Evolutionary conservation across 2,329 filamentous ascomycete genomes (phyloP), one percentile per base, ranked within the genome.

Genomic region (Plectosphaerella sp.): DNA sequence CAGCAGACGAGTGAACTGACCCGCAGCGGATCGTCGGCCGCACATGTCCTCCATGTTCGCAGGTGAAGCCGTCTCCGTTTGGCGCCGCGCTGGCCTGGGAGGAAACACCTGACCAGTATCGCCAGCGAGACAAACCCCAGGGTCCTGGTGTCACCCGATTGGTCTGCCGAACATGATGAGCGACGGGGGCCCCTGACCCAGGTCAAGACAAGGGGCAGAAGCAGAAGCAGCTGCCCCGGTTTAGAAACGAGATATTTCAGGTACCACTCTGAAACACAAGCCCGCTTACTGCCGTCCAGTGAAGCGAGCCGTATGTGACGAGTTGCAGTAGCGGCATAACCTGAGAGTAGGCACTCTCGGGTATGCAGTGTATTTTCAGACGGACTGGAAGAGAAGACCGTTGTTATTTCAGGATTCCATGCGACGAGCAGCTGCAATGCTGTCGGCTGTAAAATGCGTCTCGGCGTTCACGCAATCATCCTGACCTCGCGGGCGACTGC

Each of bases 401-500:
- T 33, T 28, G 45, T 24, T 47, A 20, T 47, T 47, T 35, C 33
- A 18, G 24, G 28, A 33, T 33, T 3, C 11, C 8, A 10, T 33
- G 28, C 11, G 28, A 33, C 28, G 28, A 33, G 28, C 28, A 33
- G 11, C 28, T 33, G 28, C 8, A 7, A 33, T 33, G 8, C 8
- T 33, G 28, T 33, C 11, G 28, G 11, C 28, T 33, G 22, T 33
- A 12, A 7, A 33, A 9, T 33, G 28, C 8, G 28, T 33, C 28
- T 33, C 8, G 11, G 28, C 28, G 28, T 33, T 67, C 59, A 74
- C 52, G 67, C 68, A 57, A 73, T 62, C 47, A 73, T 67, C 54
- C 70, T 70, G 25, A 80, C 72, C 61, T 83, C 76, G 57, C 68
- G 77, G 39, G 80, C 80, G 37, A 81, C 69, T 12, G 82, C 83